Base-by-base conservation (phyloP, 495 filamentous ascomycete genomes). In the Immersiella caudata region DNA sequence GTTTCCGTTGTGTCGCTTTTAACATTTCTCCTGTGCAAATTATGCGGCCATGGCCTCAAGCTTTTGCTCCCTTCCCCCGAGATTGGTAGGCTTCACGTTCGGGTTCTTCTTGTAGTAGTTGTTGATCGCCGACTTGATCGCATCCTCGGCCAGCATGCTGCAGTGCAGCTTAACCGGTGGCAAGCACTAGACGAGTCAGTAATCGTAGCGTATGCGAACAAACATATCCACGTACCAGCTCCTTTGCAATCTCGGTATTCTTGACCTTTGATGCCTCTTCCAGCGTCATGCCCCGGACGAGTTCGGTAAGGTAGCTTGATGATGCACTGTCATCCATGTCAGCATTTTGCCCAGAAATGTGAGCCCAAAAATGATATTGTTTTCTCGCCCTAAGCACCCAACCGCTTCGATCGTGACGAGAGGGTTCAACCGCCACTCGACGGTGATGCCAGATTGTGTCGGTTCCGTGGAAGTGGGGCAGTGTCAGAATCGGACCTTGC, bases 61-160 rank as follows among this genome's bases (percentile, higher is more conserved):
- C 63, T 73, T 77, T 24, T 70, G 68, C 33, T 64, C 75, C 21
- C 90, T 93, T 64, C 92, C 93, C 49, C 88, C 87, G 0, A 97
- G 86, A 73, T 92, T 85, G 7, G 93, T 94, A 16, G 81, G 65
- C 67, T 84, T 83, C n/a, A 87, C 87, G 46, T 90, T 86, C 65
- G 92, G 91, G 85, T 92, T 94, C 87, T 98, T 98, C 76, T 88
- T 93, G 84, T 97, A 93, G 84, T 97, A 98, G 79, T 99, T 94
- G 62, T 88, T 90, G 78, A 98, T 97, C 66, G 96, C 96, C n/a
- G 93, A 94, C 81, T 97, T 97, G 87, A 99, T 97, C 67, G 96
- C 96, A 77, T 99, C 94, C 82, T 99, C 96, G 26, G 96, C 96
- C 66, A 99, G 89, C 92, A 99, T 97, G 66, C 94, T 97, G 86